Evolutionary conservation across 2,329 filamentous ascomycete genomes (phyloP), one percentile per base, ranked within the genome.

Genomic region (Pseudonectria buxi): DNA sequence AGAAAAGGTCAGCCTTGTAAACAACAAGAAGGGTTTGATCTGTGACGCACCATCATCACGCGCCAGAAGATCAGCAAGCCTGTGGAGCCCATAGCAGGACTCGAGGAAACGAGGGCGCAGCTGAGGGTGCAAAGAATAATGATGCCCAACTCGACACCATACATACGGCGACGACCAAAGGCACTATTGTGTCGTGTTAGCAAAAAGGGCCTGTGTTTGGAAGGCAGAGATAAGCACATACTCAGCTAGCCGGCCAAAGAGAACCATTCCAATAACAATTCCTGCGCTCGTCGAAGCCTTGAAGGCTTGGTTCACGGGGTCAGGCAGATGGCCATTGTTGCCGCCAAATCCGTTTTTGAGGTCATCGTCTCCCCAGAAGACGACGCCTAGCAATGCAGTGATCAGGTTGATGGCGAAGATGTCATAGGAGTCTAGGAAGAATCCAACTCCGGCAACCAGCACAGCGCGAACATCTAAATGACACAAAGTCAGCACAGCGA

Each of bases 231-330:
- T 24, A 28, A 22, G n/a, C 24, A 53, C 59, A 40, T 44, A 64
- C 61, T 92, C 86, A 32, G 85, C 86, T 26, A 89, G 63, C 68
- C 75, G 84, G 40, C 86, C 86, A 55, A 92, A 92, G 12, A 78
- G 62, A 26, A 89, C 59, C 63, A 90, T 86, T 16, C 86, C 86
- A 32, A 92, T 64, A 16, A 92, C 75, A 18, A 86, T 88, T 27
- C 86, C 86, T 18, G 77, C 81, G 28, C 81, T 86, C 9, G 85
- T 90, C 3, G 84, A 78, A n/a, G 83, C 81, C 57, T 90, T 90
- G 57, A 94, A 76, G 2, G 82, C 79, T 32, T 85, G 86, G 46
- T 81, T 81, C 24, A 83, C 72, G 14, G 68, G 64, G 13, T 72
- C 68, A 4, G 85, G 83, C 32, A 87, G 71, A 26, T 66, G 58